phyloP scores from a whole-genome alignment of 495 filamentous ascomycete genomes.

The Clohesyomyces aquaticus region DNA sequence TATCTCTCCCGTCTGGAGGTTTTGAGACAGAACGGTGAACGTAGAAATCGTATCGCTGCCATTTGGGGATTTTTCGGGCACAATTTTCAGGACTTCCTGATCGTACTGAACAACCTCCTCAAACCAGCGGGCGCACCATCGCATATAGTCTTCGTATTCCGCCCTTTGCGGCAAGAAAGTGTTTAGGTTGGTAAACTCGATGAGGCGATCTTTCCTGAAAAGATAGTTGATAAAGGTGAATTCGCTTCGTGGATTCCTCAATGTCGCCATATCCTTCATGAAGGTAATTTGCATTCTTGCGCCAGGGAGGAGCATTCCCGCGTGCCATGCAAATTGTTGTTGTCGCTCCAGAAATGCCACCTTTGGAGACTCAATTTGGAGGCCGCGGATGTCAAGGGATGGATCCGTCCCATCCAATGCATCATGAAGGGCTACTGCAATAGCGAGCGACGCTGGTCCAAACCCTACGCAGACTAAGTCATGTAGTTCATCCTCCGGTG shows the following conservation, averaged over 20 bases:
- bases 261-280: constrained; percentile 91
- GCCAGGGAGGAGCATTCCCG: constrained; percentile 90
- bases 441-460: constrained; percentile 89
- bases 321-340: constrained; percentile 83
- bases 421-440: constrained; percentile 88
- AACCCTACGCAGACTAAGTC: constrained; percentile 93
- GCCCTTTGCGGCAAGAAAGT: constrained; percentile 85
- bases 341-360: constrained; percentile 88
- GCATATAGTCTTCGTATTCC: constrained; percentile 94
- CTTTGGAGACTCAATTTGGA: constrained; percentile 58
- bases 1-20: constrained; percentile 56
- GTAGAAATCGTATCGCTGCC: constrained; percentile 50
- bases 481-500: constrained; percentile 61
- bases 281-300: constrained; percentile 98
- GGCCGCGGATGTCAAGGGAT: constrained; percentile 27
- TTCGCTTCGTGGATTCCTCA: constrained; percentile 82
- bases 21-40: constrained; percentile 61
- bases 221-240: constrained; percentile 98
- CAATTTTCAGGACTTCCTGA: constrained; percentile 71
- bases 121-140: constrained; percentile 87
- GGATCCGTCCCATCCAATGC: constrained; percentile 44
- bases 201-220: constrained; percentile 72
- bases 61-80: constrained; percentile 47
- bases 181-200: constrained; percentile 85
- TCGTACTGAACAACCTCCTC: constrained; percentile 76